Conservation (phyloP, 2,329 filamentous ascomycete genomes). For the Aureobasidium melanogenum region DNA sequence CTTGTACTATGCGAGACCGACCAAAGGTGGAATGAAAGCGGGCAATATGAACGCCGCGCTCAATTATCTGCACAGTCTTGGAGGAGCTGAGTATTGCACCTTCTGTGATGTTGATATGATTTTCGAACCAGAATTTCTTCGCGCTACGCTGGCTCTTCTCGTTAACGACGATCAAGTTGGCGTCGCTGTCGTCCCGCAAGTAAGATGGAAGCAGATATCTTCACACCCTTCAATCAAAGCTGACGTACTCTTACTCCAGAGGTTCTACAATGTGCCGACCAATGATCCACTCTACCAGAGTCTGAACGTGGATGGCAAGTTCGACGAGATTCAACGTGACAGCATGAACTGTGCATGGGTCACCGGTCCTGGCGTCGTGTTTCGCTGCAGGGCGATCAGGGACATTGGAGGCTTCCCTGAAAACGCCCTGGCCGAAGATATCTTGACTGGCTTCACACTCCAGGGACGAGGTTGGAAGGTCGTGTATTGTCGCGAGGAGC, state of each 20-base stretch:
- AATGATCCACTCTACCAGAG: slow-evolving; percentile 51
- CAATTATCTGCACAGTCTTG: slow-evolving; percentile 2
- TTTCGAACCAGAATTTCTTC: slow-evolving; percentile 51
- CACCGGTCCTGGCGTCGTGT: slow-evolving; percentile 53
- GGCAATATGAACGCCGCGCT: slow-evolving; percentile 8
- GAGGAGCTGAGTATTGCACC: slow-evolving; percentile 2
- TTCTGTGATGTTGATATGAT: slow-evolving; percentile 47
- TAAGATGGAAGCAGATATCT: background rate
- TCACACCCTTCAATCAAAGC: background rate
- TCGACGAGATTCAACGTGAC: slow-evolving; percentile 40
- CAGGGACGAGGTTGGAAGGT: slow-evolving; percentile 55
- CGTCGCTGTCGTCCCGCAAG: slow-evolving; percentile 44
- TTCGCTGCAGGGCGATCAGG: slow-evolving; percentile 50
- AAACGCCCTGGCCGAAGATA: slow-evolving; percentile 53
- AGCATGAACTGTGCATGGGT: slow-evolving; percentile 48
- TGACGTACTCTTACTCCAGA: slow-evolving; percentile 30
- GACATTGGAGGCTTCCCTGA: slow-evolving; percentile 55
- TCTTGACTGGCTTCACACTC: slow-evolving; percentile 50
- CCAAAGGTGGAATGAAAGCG: slow-evolving; percentile 27
- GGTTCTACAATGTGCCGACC: slow-evolving; percentile 54
- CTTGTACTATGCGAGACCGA: slow-evolving; percentile 33
- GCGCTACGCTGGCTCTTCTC: slow-evolving; percentile 50
- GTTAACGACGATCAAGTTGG: slow-evolving; percentile 46
- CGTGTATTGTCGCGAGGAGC: slow-evolving; percentile 49
- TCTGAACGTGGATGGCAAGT: slow-evolving; percentile 50